phyloP scores from a whole-genome alignment of 768 basidiomycete genomes.

The Leccinum longicurvipes region DNA sequence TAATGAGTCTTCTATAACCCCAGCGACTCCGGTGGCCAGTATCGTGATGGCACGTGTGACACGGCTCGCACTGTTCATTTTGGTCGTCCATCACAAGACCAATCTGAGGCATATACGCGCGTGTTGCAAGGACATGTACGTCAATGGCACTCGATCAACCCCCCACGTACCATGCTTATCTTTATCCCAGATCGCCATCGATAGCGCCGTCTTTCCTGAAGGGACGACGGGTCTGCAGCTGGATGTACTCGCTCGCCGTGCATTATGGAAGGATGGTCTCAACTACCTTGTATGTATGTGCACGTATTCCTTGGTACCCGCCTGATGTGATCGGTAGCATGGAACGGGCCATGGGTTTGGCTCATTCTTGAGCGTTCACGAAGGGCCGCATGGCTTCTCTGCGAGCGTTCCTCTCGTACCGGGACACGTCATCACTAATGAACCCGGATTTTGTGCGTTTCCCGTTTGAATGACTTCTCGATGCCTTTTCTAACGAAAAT shows the following conservation, averaged over 20 bases:
- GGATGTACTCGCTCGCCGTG: constrained; percentile 86
- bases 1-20: constrained; percentile 14
- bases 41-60: constrained; percentile 86
- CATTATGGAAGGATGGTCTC: constrained; percentile 82
- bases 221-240: constrained; percentile 81
- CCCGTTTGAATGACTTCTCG: constrained; percentile 5
- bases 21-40: constrained; percentile 92
- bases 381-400: constrained; percentile 79
- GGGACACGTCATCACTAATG: constrained; percentile 93
- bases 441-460: constrained; percentile 85
- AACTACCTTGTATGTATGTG: constrained; percentile 63
- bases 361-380: constrained; percentile 81
- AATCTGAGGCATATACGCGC: constrained; percentile 88
- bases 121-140: constrained; percentile 95
- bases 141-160: constrained; percentile 25
- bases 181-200: constrained; percentile 75
- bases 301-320: constrained; percentile 4
- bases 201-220: constrained; percentile 85
- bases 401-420: constrained; percentile 64
- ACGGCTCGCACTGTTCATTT: constrained; percentile 83
- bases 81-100: constrained; percentile 80
- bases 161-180: constrained; percentile 17
- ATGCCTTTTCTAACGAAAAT: constrained; percentile 14
- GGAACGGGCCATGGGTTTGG: constrained; percentile 92
- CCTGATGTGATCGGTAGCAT: constrained; percentile 49